Conservation (phyloP, 306 rosid genomes). For the Citrullus amarus region DNA sequence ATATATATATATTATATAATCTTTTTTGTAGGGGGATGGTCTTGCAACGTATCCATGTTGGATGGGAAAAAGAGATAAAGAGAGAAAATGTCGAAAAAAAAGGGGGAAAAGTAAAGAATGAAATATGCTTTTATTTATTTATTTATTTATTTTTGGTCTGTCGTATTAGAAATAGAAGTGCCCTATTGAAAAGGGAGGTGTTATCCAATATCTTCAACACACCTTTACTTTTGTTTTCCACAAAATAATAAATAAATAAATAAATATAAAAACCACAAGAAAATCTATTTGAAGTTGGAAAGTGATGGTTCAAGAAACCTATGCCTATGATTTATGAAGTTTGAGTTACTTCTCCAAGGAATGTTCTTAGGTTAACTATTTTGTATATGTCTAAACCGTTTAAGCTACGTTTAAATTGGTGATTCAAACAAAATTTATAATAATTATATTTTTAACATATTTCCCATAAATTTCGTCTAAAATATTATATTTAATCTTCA, state of each 20-base stretch:
- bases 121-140: background rate
- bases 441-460: too few species aligned
- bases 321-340: background rate
- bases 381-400: background rate
- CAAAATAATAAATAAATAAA: background rate
- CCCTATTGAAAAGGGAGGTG: constrained; percentile 1
- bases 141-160: background rate
- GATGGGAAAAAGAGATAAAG: background rate
- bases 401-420: too few species aligned
- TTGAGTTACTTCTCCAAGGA: background rate
- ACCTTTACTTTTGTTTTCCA: background rate
- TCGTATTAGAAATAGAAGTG: background rate
- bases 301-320: background rate
- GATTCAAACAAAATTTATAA: too few species aligned
- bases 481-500: too few species aligned
- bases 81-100: background rate
- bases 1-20: too few species aligned
- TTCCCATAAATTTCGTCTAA: too few species aligned
- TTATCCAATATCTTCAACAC: background rate
- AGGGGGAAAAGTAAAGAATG: background rate
- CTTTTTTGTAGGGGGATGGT: background rate
- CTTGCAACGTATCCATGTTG: background rate
- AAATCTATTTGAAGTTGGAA: background rate
- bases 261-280: background rate
- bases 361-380: background rate